phyloP scores from a whole-genome alignment of 305 asterid species.

The Andrographis paniculata region DNA sequence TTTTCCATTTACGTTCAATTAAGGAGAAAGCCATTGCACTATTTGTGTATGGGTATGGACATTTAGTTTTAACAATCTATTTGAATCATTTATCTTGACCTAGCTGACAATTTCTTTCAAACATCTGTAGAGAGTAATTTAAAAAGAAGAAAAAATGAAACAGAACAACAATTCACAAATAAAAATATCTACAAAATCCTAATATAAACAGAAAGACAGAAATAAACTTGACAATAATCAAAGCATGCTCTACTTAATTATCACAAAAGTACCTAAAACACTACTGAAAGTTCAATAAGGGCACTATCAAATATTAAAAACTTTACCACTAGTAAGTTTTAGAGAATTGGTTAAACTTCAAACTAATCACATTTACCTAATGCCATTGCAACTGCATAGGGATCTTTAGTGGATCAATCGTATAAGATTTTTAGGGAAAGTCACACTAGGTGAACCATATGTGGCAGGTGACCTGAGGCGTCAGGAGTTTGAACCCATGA shows the following conservation, averaged over 20 bases:
- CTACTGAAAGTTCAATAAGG: slow-evolving; percentile 6
- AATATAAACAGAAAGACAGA: too few relatives aligned
- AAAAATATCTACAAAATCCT: slow-evolving; percentile 10
- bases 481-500: too few relatives aligned
- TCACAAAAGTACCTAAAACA: slow-evolving; percentile 10
- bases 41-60: too few relatives aligned
- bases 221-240: too few relatives aligned
- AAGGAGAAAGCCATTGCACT: background rate
- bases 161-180: background rate
- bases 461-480: too few relatives aligned
- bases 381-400: slow-evolving; percentile 91
- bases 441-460: too few relatives aligned
- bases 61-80: too few relatives aligned
- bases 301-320: slow-evolving; percentile 7
- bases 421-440: slow-evolving; percentile 87
- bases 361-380: slow-evolving; percentile 51
- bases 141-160: background rate
- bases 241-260: slow-evolving; percentile 7
- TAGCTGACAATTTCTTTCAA: background rate
- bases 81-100: background rate
- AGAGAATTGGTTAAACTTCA: slow-evolving; percentile 6
- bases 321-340: background rate
- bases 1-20: background rate
- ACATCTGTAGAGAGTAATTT: background rate
- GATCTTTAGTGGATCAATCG: slow-evolving; percentile 78